phyloP scores from a whole-genome alignment of 2,329 filamentous ascomycete species.

The Neurospora sp. region DNA sequence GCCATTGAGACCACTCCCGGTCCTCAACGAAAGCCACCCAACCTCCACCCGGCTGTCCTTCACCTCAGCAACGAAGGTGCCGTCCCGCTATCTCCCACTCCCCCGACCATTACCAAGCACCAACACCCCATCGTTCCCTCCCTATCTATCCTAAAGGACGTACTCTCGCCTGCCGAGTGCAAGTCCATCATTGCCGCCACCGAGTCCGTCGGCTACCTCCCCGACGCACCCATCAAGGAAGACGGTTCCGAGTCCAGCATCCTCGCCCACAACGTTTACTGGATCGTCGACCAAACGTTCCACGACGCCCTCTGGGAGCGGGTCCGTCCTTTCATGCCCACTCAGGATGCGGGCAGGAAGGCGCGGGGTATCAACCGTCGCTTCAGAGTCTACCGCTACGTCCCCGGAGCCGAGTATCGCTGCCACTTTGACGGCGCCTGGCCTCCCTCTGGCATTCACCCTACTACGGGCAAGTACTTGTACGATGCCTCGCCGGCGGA shows the following conservation, averaged over 20 bases:
- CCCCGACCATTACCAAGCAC: constrained; percentile 40
- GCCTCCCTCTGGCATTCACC: constrained; percentile 56
- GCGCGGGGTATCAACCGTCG: constrained; percentile 57
- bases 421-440: constrained; percentile 64
- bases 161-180: constrained; percentile 53
- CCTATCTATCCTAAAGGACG: constrained; percentile 47
- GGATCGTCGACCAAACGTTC: constrained; percentile 55
- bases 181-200: constrained; percentile 55
- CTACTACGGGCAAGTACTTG: constrained; percentile 44
- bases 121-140: constrained; percentile 54
- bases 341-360: constrained; percentile 41
- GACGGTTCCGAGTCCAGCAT: constrained; percentile 51
- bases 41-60: constrained; percentile 55
- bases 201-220: constrained; percentile 54
- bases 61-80: constrained; percentile 50
- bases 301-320: constrained; percentile 54
- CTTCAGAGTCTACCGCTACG: constrained; percentile 63
- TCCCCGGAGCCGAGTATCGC: constrained; percentile 62
- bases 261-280: constrained; percentile 65
- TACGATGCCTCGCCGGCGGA: constrained; percentile 53
- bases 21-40: constrained; percentile 53
- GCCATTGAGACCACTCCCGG: constrained; percentile 51
- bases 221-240: constrained; percentile 57
- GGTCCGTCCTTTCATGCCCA: constrained; percentile 47
- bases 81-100: constrained; percentile 36